A percentile compares a stretch with the other conserved stretches of the same genome.
These are phyloP conservation scores for Trichosporon ovoides DNA, from an alignment of 1,284 basidiomycete species.

Conservation along the genomic window DNA sequence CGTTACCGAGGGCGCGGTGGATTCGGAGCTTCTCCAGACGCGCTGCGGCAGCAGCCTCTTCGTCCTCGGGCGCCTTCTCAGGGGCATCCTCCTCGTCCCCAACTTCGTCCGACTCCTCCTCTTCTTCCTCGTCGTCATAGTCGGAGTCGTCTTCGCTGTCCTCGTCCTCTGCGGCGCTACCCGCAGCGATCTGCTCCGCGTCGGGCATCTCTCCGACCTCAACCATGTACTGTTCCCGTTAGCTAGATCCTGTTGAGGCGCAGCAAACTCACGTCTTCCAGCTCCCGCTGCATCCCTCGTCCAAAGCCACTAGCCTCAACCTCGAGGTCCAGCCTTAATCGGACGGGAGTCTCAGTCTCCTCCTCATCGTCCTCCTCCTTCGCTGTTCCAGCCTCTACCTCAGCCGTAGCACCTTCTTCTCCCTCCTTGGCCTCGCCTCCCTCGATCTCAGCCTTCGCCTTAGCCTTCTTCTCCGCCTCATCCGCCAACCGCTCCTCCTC, in stretches of 20 bases:
- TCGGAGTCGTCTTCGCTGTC: slow-evolving; percentile 42
- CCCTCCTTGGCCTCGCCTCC: slow-evolving; percentile 8
- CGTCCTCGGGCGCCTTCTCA: slow-evolving; percentile 43
- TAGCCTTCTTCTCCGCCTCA: slow-evolving; percentile 10
- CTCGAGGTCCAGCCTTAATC: slow-evolving; percentile 73
- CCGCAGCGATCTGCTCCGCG: slow-evolving; percentile 19
- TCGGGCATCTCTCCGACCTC: slow-evolving; percentile 43
- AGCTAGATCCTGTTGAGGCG: slow-evolving; percentile 16
- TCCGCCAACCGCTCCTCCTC: slow-evolving; percentile 40
- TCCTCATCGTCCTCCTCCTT: slow-evolving; percentile 27
- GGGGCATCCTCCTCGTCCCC: slow-evolving; percentile 44
- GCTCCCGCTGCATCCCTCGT: slow-evolving; percentile 67
- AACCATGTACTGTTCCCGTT: slow-evolving; percentile 52
- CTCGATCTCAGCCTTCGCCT: slow-evolving; percentile 22
- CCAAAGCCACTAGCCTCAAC: slow-evolving; percentile 90
- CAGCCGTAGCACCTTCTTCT: slow-evolving; percentile 9
- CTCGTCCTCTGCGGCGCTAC: slow-evolving; percentile 26
- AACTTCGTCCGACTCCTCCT: slow-evolving; percentile 36
- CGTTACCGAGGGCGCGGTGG: slow-evolving; percentile 39
- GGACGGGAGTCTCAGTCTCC: slow-evolving; percentile 22
- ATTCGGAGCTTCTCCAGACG: slow-evolving; percentile 38
- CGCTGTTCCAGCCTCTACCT: slow-evolving; percentile 9
- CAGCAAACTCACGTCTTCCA: slow-evolving; percentile 66
- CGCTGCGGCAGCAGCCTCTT: slow-evolving; percentile 19
- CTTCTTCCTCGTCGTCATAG: slow-evolving; percentile 41